phyloP scores from a whole-genome alignment of 2,329 filamentous ascomycete species.

The Fusarium sp. region DNA sequence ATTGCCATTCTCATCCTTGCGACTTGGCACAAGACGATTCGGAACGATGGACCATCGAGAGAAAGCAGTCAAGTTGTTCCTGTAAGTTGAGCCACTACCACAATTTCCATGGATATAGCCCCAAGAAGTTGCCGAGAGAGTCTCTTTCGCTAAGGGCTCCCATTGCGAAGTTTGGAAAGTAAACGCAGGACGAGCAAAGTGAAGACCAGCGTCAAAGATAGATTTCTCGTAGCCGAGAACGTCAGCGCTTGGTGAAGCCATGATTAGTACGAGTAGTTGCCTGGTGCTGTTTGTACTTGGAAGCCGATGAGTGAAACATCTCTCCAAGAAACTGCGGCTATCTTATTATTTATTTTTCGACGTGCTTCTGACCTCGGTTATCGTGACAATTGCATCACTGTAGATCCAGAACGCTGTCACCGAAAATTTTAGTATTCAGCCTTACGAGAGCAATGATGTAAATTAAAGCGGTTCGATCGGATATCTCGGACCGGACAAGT shows the following conservation, averaged over 20 bases:
- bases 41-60: slow-evolving; percentile 11
- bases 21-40: slow-evolving; percentile 7
- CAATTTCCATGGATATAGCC: slow-evolving; percentile 29
- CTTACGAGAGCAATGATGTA: not conserved
- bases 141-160: slow-evolving; percentile 16
- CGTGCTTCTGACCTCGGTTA: not conserved
- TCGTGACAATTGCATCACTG: not conserved
- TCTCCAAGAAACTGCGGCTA: not conserved
- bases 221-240: slow-evolving; percentile 16
- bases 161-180: slow-evolving; percentile 10
- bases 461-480: not conserved
- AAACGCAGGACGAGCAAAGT: slow-evolving; percentile 5
- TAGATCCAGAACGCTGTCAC: not conserved
- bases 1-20: slow-evolving; percentile 5
- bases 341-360: not conserved
- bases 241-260: slow-evolving; percentile 1
- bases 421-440: not conserved
- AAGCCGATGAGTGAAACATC: not conserved
- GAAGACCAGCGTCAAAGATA: slow-evolving; percentile 5
- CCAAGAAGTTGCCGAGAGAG: slow-evolving; percentile 25
- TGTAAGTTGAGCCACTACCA: slow-evolving; percentile 16
- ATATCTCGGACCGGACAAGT: slow-evolving; percentile 1
- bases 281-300: not conserved
- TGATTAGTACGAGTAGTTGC: not conserved
- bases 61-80: slow-evolving; percentile 14